Base-by-base conservation (phyloP, 495 filamentous ascomycete species). In the Aspergillus asperescens region DNA sequence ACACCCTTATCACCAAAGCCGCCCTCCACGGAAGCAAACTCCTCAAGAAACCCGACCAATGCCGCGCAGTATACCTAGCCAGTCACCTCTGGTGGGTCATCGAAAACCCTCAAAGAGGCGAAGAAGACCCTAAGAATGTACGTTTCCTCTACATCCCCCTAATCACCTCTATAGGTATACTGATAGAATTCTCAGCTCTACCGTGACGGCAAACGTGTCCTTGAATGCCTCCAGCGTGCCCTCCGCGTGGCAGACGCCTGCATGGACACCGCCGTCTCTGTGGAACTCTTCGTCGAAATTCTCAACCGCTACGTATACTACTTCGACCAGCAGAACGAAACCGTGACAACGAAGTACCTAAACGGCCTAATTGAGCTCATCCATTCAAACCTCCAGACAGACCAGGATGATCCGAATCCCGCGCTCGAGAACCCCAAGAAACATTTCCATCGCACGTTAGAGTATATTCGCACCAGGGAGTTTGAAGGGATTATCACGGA, bases 361-460 rank as follows among this genome's bases (percentile, higher is more conserved):
- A 98, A 98, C 63, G 93, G 93, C 4, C 85, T 98, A 28, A 96
- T 98, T 62, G 93, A 98, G 73, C 82, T 98, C 52, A 97, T 98
- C 56, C 91, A 98, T 69, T 94, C 89, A 10, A 97, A 97, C 63
- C 78, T 97, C 18, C 84, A 86, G 56, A 90, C 85, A 52, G 88
- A 86, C 61, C 86, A 93, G 58, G 70, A 71, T 5, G 73, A 74
- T 35, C 64, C 68, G 7, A 90, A 91, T 62, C 83, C 85, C 9
- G 81, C 84, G 4, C 78, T 96, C 15, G 94, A 97, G 57, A 85
- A 80, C 28, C 94, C 94, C 27, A 86, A 82, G 67, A 84, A 85
- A 58, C 94, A 98, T 69, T 98, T 98, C 72, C 78, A 92, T 68
- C 83, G 93, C 44, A 97, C 92, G 3, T 73, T 98, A 55, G 92